Conservation (phyloP, 805 yeast genomes). For the Starmerella apis region DNA sequence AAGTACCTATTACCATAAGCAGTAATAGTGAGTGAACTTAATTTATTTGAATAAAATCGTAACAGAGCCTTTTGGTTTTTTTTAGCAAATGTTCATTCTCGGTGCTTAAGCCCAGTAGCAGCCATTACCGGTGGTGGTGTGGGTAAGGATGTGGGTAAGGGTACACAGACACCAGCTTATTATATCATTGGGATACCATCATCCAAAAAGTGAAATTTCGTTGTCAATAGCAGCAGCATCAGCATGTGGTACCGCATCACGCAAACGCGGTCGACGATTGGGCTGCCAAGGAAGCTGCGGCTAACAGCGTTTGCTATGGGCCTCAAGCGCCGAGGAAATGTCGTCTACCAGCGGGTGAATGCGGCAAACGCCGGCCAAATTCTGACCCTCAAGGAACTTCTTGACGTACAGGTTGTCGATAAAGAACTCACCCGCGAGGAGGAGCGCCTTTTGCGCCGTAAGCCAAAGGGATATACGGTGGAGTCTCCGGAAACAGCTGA, state of each 20-base stretch:
- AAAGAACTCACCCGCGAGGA: conserved; percentile 42
- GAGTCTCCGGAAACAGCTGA: conserved; percentile 9
- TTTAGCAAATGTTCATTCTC: no score
- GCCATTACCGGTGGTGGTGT: neutral
- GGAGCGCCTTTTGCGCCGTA: conserved; percentile 29
- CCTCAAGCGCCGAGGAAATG: conserved; percentile 58
- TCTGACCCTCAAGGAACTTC: conserved; percentile 73
- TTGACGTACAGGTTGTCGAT: conserved; percentile 65
- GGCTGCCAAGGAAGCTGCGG: conserved; percentile 60
- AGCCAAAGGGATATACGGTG: conserved; percentile 30
- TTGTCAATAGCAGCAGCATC: neutral
- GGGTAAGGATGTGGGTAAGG: neutral
- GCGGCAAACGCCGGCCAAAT: conserved; percentile 81
- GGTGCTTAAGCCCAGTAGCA: no score
- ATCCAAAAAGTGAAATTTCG: conserved; percentile 9
- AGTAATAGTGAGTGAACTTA: neutral
- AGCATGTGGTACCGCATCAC: conserved; percentile 42
- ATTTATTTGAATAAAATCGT: neutral
- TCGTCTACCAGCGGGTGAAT: conserved; percentile 59
- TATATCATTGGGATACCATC: neutral
- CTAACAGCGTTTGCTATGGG: conserved; percentile 65
- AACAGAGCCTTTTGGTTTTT: neutral
- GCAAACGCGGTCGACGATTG: conserved; percentile 73
- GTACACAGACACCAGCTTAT: neutral
- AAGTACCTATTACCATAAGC: neutral